These are phyloP conservation scores for Colletotrichum sp. DNA, from an alignment of 2,329 filamentous ascomycete genomes.

Conservation along the genomic window DNA sequence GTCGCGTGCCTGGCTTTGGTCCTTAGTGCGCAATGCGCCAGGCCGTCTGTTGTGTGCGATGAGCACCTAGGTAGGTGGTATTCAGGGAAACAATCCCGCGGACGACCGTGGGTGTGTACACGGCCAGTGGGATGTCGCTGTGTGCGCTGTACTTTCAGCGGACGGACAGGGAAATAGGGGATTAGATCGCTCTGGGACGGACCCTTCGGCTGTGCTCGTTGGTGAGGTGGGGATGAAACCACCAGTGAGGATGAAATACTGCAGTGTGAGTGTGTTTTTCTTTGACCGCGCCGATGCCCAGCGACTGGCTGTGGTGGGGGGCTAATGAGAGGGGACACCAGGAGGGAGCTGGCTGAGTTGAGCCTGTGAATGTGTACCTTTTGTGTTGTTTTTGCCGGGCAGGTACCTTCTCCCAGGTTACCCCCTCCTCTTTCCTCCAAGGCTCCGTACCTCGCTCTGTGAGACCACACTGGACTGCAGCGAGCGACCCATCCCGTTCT, in stretches of 20 bases:
- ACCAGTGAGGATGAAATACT: neutral
- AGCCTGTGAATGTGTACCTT: neutral
- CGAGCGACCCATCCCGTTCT: neutral
- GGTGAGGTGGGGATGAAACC: slow-evolving; percentile 17
- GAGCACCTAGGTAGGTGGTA: neutral
- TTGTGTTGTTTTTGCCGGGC: neutral
- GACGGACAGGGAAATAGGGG: slow-evolving; percentile 2
- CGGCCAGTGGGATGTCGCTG: neutral
- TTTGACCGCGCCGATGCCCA: neutral
- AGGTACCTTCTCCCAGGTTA: neutral
- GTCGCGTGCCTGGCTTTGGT: neutral
- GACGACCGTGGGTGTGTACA: neutral
- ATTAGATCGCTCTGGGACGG: neutral
- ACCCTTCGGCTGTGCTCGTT: slow-evolving; percentile 2
- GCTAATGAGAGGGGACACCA: neutral
- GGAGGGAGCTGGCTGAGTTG: neutral
- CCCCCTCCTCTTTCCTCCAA: neutral
- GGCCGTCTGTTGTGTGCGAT: neutral
- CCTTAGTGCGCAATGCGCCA: slow-evolving; percentile 11
- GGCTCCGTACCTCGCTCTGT: neutral
- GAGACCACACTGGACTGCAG: neutral
- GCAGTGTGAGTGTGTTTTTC: neutral
- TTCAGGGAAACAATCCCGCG: neutral
- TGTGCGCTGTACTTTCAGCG: neutral
- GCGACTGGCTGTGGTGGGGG: neutral